Evolutionary conservation across 73 alveolate genomes (phyloP).

Genomic region (Stentor roeselii): DNA sequence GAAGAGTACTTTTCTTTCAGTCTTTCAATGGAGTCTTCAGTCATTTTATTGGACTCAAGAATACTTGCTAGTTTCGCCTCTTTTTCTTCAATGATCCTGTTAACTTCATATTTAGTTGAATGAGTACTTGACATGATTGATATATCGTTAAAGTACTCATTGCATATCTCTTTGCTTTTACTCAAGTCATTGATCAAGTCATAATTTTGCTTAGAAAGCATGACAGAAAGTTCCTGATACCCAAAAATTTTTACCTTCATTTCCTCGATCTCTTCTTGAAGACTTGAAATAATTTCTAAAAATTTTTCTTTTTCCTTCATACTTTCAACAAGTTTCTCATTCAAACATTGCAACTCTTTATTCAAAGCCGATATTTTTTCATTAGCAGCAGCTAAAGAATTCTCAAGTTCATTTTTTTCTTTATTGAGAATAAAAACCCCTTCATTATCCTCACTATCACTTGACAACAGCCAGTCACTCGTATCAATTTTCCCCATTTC

Average conservation of each 20-base stretch:
- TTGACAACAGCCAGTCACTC: neutral
- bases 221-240: neutral
- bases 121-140: neutral
- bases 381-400: neutral
- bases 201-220: neutral
- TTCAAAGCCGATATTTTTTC: neutral
- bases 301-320: too few relatives aligned
- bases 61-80: neutral
- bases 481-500: neutral
- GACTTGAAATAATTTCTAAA: neutral
- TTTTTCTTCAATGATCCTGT: neutral
- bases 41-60: neutral
- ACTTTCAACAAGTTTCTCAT: too few relatives aligned
- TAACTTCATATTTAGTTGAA: neutral
- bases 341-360: too few relatives aligned
- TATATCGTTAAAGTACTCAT: neutral
- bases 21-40: neutral
- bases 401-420: conserved; percentile 1
- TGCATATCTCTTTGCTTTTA: neutral
- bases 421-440: too few relatives aligned
- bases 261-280: neutral
- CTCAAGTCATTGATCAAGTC: neutral
- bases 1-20: neutral
- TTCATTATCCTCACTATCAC: neutral
- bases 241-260: neutral